Conservation (phyloP, 805 yeast genomes). For the Wickerhamiella qilinensis region DNA sequence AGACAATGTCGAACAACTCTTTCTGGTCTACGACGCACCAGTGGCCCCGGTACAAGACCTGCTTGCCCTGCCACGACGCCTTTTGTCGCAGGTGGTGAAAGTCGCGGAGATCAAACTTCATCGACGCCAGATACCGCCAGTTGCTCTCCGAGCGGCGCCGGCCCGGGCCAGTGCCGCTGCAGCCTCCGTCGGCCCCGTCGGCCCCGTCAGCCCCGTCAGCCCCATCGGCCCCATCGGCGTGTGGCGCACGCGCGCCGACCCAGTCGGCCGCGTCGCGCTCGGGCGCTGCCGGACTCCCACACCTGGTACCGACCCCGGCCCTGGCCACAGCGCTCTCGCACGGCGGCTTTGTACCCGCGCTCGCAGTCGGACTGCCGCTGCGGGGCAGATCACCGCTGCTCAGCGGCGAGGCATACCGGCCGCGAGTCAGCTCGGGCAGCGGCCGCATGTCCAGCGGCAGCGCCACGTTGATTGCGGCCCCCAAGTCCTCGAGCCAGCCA, state of each 20-base stretch:
- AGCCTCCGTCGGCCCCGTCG: no score
- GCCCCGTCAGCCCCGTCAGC: no score
- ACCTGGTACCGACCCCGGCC: no score
- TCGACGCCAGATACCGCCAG: background rate
- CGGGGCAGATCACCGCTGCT: background rate
- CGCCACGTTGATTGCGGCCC: slow-evolving; percentile 64
- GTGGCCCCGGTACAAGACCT: background rate
- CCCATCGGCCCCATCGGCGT: no score
- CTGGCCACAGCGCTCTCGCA: no score
- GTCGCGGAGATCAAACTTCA: background rate
- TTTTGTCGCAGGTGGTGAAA: background rate
- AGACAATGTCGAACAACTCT: background rate
- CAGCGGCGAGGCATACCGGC: background rate
- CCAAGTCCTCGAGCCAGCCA: slow-evolving; percentile 60
- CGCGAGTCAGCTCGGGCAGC: slow-evolving; percentile 29
- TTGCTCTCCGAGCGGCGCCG: background rate
- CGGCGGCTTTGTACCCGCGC: background rate
- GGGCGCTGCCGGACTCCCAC: no score
- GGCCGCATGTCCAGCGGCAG: slow-evolving; percentile 52
- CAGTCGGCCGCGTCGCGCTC: no score
- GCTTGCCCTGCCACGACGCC: background rate
- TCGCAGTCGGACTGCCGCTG: background rate
- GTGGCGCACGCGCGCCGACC: no score
- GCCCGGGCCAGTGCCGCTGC: background rate
- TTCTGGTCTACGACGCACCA: background rate